Percentiles rank a stretch among this genome's conserved stretches.
phyloP scores from a whole-genome alignment of 345 rosid species.

The Firmiana major region DNA sequence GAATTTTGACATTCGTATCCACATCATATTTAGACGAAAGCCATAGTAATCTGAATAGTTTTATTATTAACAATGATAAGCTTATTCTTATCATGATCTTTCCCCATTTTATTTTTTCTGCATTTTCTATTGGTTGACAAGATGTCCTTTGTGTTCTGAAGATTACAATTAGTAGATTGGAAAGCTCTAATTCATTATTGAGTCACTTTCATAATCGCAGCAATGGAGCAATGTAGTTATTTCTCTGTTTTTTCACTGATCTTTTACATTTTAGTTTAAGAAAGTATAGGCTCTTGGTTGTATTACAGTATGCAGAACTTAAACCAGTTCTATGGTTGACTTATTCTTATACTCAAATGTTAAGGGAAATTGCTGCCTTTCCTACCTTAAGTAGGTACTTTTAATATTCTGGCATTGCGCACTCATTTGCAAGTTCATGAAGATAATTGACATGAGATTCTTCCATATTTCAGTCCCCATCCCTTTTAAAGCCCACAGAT shows the following conservation, averaged over 20 bases:
- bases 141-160: background rate
- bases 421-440: background rate
- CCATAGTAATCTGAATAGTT: background rate
- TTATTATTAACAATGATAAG: background rate
- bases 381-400: conserved; percentile 82
- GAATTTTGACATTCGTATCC: background rate
- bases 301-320: conserved; percentile 84
- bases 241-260: background rate
- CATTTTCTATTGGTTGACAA: background rate
- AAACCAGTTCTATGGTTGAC: conserved; percentile 95
- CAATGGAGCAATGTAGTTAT: background rate
- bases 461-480: background rate
- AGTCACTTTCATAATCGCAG: background rate
- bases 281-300: conserved; percentile 8
- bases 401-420: background rate
- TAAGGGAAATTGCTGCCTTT: conserved; percentile 73
- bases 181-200: background rate
- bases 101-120: too few relatives aligned
- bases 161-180: background rate
- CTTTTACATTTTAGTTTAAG: background rate
- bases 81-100: background rate
- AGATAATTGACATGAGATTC: background rate
- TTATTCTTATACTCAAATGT: conserved; percentile 60
- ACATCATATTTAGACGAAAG: background rate
- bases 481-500: background rate